Base-by-base conservation (phyloP, 768 basidiomycete species). In the Leccinellum rugosiceps region DNA sequence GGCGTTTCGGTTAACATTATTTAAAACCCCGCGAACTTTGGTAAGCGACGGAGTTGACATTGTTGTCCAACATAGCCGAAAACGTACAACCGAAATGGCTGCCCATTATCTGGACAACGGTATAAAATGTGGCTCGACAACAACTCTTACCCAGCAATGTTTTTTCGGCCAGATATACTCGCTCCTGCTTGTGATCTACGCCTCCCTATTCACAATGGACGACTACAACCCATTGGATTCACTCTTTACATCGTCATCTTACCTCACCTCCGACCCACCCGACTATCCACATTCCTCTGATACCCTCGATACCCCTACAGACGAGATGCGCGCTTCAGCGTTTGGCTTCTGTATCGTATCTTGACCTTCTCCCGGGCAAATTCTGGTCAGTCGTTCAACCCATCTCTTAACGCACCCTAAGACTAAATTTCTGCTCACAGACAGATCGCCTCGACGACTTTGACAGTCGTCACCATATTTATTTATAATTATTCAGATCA, bases 401-500 rank as follows among this genome's bases (percentile, higher is more conserved):
- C 5, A n/a, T 35, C 11, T 6, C 11, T 31, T 11, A 19, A 35
- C 35, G 17, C 35, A 17, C 3, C 5, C 38, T 8, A 30, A 19
- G 8, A 8, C 60, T 65, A 8, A 65, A 46, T 17, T 3, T 19
- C 6, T 4, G 31, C 8, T 45, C 21, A 32, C 21, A 13, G 25
- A 49, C 23, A 63, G 56, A 25, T n/a, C 15, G 30, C 14, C 47
- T 65, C n/a, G 14, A 56, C 34, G 50, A 21, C 57, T 52, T 50
- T 44, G 63, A 63, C 13, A 56, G 49, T 34, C 32, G 56, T 28
- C 35, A 23, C 19, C 26, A n/a, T 19, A 50, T 25, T 53, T 52
- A 47, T 25, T 32, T 64, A 50, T 52, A n/a, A n/a, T 54, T 57
- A 52, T 63, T 65, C 50, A 52, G 25, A 17, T 53, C 48, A 49